phyloP scores from a whole-genome alignment of 257 asterid species.

The Penstemon newberryi region DNA sequence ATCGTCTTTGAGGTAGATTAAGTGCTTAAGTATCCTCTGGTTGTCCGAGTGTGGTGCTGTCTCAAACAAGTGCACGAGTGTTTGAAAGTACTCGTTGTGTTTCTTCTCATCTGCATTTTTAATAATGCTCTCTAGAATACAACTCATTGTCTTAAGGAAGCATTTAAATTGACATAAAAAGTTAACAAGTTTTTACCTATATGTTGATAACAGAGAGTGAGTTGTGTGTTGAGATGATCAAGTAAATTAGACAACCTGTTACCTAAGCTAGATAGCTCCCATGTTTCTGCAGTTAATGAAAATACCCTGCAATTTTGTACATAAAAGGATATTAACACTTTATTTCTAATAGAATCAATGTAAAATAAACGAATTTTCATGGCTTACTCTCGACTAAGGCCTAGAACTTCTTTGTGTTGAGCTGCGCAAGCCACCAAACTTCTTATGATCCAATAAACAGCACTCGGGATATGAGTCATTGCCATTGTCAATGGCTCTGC shows the following conservation, averaged over 20 bases:
- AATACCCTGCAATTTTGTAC: conserved; percentile 40
- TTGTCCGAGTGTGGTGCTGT: conserved; percentile 64
- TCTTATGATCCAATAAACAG: conserved; percentile 73
- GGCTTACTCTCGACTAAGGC: conserved; percentile 54
- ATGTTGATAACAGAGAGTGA: conserved; percentile 49
- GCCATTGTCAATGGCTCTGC: conserved; percentile 51
- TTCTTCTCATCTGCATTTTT: conserved; percentile 54
- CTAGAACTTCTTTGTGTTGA: conserved; percentile 51
- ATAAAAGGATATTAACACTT: background rate
- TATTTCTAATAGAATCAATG: background rate
- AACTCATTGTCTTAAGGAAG: background rate
- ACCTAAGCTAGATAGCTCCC: conserved; percentile 69
- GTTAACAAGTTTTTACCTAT: conserved; percentile 40
- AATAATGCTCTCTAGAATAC: conserved; percentile 1
- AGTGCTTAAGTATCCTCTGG: conserved; percentile 54
- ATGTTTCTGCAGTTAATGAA: conserved; percentile 54
- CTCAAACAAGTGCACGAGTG: conserved; percentile 52
- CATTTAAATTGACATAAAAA: background rate
- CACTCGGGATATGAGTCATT: conserved; percentile 46
- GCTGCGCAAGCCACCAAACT: conserved; percentile 70
- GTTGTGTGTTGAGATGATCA: conserved; percentile 58
- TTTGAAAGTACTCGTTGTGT: conserved; percentile 53
- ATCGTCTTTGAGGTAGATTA: conserved; percentile 59
- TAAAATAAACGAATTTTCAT: background rate
- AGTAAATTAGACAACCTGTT: conserved; percentile 54